Evolutionary conservation across 2,329 filamentous ascomycete genomes (phyloP).

Genomic region (Beauveria australis): DNA sequence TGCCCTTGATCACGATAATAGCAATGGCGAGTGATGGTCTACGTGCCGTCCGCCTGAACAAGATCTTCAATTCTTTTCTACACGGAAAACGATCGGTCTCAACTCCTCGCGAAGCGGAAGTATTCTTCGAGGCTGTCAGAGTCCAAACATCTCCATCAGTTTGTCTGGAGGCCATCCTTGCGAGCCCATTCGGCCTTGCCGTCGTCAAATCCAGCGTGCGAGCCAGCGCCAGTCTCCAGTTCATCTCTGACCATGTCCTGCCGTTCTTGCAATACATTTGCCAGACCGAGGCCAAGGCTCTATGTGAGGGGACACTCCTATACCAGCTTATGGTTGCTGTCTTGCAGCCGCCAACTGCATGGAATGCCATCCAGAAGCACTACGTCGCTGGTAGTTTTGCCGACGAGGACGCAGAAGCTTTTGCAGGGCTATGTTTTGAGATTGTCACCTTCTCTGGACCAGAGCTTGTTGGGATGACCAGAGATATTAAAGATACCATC

Average conservation of each 20-base stretch:
- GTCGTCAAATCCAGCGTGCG: slow-evolving; percentile 20
- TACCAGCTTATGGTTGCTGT: slow-evolving; percentile 36
- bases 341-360: slow-evolving; percentile 45
- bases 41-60: slow-evolving; percentile 11
- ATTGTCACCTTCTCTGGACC: slow-evolving; percentile 31
- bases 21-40: background rate
- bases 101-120: slow-evolving; percentile 15
- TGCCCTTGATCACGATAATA: background rate
- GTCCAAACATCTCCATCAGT: slow-evolving; percentile 13
- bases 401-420: slow-evolving; percentile 24
- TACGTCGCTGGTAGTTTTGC: slow-evolving; percentile 23
- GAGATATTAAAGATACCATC: slow-evolving; percentile 20
- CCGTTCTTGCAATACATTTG: slow-evolving; percentile 31
- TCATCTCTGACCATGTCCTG: slow-evolving; percentile 24
- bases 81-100: slow-evolving; percentile 9
- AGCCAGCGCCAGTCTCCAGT: slow-evolving; percentile 18
- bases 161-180: slow-evolving; percentile 22
- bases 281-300: slow-evolving; percentile 35
- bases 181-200: slow-evolving; percentile 15
- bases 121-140: slow-evolving; percentile 21
- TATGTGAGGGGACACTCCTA: slow-evolving; percentile 43
- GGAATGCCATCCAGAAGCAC: slow-evolving; percentile 36
- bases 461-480: slow-evolving; percentile 17
- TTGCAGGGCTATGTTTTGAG: slow-evolving; percentile 42
- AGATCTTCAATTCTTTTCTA: slow-evolving; percentile 13